Percentiles rank a stretch among this genome's conserved stretches.
Conservation (phyloP, 2,329 filamentous ascomycete species). For the Calonectria montana region DNA sequence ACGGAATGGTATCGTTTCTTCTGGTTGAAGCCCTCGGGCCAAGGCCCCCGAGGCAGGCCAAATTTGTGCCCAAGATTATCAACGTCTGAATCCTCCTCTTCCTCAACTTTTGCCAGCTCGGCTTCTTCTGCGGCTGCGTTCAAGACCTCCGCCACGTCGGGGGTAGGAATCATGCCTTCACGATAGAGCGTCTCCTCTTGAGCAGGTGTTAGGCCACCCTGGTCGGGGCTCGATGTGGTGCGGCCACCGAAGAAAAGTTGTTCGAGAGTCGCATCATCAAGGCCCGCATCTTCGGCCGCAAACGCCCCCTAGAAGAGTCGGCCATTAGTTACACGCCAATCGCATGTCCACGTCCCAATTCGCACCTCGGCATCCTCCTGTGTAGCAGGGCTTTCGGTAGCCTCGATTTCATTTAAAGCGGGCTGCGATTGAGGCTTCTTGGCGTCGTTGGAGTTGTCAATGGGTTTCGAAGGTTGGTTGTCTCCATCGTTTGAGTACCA, state of each 20-base stretch:
- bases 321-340: conserved; percentile 29
- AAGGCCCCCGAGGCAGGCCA: conserved; percentile 73
- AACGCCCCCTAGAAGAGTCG: conserved; percentile 29
- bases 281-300: conserved; percentile 33
- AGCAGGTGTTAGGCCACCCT: conserved; percentile 53
- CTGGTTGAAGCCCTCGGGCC: conserved; percentile 72
- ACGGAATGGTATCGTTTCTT: conserved; percentile 89
- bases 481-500: conserved; percentile 49
- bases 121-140: conserved; percentile 37
- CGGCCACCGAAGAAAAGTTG: conserved; percentile 52
- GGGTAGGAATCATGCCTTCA: conserved; percentile 54
- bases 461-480: conserved; percentile 38
- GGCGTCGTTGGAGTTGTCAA: conserved; percentile 28
- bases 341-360: conserved; percentile 27
- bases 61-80: conserved; percentile 78
- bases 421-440: conserved; percentile 22
- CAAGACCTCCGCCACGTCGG: conserved; percentile 47
- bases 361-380: conserved; percentile 36
- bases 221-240: conserved; percentile 39
- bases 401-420: conserved; percentile 4
- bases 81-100: conserved; percentile 29
- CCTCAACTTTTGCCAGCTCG: conserved; percentile 25
- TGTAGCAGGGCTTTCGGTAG: conserved; percentile 11
- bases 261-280: conserved; percentile 52
- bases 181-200: conserved; percentile 58